Base-by-base conservation (phyloP, 768 basidiomycete species). In the Mycena albidolilacea region DNA sequence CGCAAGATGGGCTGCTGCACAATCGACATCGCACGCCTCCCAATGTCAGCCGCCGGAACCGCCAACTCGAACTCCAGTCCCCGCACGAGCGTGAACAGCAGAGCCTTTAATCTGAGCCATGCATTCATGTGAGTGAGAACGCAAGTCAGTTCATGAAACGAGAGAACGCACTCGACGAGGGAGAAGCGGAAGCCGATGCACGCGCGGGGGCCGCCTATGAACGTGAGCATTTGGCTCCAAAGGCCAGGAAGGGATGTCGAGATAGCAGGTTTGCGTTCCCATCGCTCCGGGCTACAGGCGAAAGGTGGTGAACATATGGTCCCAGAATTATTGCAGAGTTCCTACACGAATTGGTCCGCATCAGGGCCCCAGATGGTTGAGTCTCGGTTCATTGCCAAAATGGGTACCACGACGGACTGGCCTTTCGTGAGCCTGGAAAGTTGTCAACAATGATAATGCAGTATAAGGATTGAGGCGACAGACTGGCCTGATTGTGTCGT, bases 151-250 rank as follows among this genome's bases (percentile, higher is more conserved):
- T 30, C 30, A 2, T 30, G 30, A 30, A 30, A 30, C 30, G 38
- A 50, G 52, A 37, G 19, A n/a, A 67, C 54, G n/a, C 14, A 67
- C 67, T 68, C 67, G 44, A 68, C 46, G 39, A 68, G 15, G 4
- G 67, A 68, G n/a, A 68, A 50, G 6, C 67, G 67, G 19, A 23
- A 68, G 35, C 67, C 67, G 39, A 68, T 68, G 11, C 59, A 68
- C 37, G 58, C 67, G 3, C 58, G 58, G n/a, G 67, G 67, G 3
- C 67, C 67, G 39, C 48, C 67, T 1, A 60, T 35, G 59, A 68
- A 61, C 37, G 67, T 60, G 35, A 68, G 19, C 67, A 68, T 68
- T 21, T 68, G 67, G 8, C 67, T n/a, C 67, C 67, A 68, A 23
- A 68, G 7, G 21, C 67, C 67, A 2, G 67, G 58, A 39, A 68